Evolutionary conservation across 306 rosid genomes (phyloP), one percentile per base, ranked within the genome.

Genomic region (Alnus rubra): DNA sequence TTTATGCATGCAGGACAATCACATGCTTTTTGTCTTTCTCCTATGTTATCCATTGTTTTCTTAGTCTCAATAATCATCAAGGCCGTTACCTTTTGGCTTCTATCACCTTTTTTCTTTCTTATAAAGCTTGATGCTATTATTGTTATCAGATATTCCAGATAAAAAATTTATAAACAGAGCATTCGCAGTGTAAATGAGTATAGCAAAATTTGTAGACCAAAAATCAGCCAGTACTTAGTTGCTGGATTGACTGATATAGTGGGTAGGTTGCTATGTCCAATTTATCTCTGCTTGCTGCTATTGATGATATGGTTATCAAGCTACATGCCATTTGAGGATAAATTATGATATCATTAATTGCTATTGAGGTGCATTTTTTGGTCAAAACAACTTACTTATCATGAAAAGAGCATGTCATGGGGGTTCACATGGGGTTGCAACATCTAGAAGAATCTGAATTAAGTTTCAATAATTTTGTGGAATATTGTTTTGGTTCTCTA

Each of bases 261-360:
- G 64, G 64, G 9, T 58, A 4, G 11, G 3, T 9, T 18, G 11
- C 4, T 18, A 19, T 19, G 31, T 3, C 47, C 19, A 19, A 7
- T 19, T 28, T 58, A 19, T 58, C 13, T n/a, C 23, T 37, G 16
- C 47, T 65, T 0, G 1, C 12, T 0, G 15, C 13, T 2, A 7
- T 37, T 11, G 45, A 33, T 42, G 23, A 65, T 58, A 58, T n/a
- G 30, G 5, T 4, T 4, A 42, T 18, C 12, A 37, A 19, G 28
- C 28, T 0, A 44, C 14, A 23, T 70, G 39, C 12, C 31, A 3
- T 78, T 2, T 78, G 30, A 14, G 12, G 35, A 31, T 5, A 30
- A n/a, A 54, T 78, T 42, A 76, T 76, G 72, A 63, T 60, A 49
- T 77, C 14, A 28, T 13, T 54, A 14, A 49, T 42, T 52, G 59